A percentile compares a stretch with the other conserved stretches of the same genome.
phyloP scores from a whole-genome alignment of 768 basidiomycete species.

The Suillus plorans region DNA sequence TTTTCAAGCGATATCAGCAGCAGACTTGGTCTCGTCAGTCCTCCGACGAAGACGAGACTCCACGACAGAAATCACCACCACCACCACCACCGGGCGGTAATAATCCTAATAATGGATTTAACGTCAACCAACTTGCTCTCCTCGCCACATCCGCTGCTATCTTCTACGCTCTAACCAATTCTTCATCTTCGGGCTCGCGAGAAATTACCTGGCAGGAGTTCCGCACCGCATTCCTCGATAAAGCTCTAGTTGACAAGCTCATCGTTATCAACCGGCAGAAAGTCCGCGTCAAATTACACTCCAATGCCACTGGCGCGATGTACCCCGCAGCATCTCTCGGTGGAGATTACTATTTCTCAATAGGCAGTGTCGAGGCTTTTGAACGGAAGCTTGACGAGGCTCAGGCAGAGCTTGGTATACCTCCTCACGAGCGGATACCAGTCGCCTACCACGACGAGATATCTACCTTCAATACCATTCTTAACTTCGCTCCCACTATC shows the following conservation, averaged over 20 bases:
- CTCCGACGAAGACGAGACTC: constrained; percentile 28
- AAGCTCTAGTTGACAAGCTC: constrained; percentile 92
- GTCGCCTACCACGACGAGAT: constrained; percentile 97
- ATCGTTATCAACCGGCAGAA: constrained; percentile 87
- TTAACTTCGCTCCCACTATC: constrained; percentile 94
- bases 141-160: constrained; percentile 61
- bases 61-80: constrained; percentile 45
- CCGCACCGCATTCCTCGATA: constrained; percentile 93
- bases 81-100: constrained; percentile 52
- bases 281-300: constrained; percentile 91
- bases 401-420: constrained; percentile 89
- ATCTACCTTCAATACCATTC: constrained; percentile 73
- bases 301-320: constrained; percentile 80
- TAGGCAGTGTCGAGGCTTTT: constrained; percentile 96
- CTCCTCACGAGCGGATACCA: constrained; percentile 89
- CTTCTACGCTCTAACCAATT: constrained; percentile 57
- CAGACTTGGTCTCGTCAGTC: constrained; percentile 29
- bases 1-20: constrained; percentile 67
- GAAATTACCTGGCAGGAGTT: constrained; percentile 99
- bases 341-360: constrained; percentile 88
- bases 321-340: constrained; percentile 58
- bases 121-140: constrained; percentile 55
- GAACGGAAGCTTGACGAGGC: constrained; percentile 94
- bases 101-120: constrained; percentile 52
- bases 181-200: constrained; percentile 51